Conservation (phyloP, 495 filamentous ascomycete species). For the Aspergillus indologenus region DNA sequence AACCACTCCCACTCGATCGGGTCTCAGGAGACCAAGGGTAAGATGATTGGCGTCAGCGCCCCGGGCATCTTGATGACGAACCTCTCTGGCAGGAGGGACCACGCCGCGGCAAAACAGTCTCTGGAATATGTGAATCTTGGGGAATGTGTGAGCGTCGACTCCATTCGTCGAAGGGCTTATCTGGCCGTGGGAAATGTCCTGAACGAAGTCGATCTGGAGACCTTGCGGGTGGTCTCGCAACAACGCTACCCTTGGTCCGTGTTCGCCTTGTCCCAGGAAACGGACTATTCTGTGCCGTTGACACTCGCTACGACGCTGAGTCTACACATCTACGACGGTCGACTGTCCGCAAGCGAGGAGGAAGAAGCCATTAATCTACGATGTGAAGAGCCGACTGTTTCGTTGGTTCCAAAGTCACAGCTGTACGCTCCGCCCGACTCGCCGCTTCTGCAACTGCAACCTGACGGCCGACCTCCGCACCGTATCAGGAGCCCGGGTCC, state of each 20-base stretch:
- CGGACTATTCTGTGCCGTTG: slow-evolving; percentile 63
- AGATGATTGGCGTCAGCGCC: slow-evolving; percentile 60
- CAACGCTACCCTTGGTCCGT: slow-evolving; percentile 81
- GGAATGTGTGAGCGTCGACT: slow-evolving; percentile 83
- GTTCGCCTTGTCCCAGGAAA: slow-evolving; percentile 75
- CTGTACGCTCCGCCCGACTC: slow-evolving; percentile 40
- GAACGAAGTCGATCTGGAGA: slow-evolving; percentile 80
- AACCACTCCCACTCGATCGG: slow-evolving; percentile 50
- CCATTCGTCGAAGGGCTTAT: slow-evolving; percentile 63
- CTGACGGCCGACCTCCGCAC: slow-evolving; percentile 39
- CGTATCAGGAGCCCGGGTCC: slow-evolving; percentile 44
- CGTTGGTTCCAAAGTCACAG: slow-evolving; percentile 28
- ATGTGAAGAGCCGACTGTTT: slow-evolving; percentile 34
- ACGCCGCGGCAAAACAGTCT: slow-evolving; percentile 36
- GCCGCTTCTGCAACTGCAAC: slow-evolving; percentile 37
- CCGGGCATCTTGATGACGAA: slow-evolving; percentile 59
- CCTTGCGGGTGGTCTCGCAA: slow-evolving; percentile 65
- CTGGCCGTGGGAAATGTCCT: slow-evolving; percentile 73
- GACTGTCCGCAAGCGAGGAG: slow-evolving; percentile 45
- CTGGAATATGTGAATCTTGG: slow-evolving; percentile 67
- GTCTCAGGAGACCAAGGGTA: slow-evolving; percentile 51
- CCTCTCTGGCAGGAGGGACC: slow-evolving; percentile 42
- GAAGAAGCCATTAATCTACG: slow-evolving; percentile 41
- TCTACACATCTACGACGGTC: slow-evolving; percentile 80
- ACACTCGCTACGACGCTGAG: slow-evolving; percentile 83